These are phyloP conservation scores for Phytophthora ramorum DNA, from an alignment of 352 stramenopile species.

Conservation along the genomic window DNA sequence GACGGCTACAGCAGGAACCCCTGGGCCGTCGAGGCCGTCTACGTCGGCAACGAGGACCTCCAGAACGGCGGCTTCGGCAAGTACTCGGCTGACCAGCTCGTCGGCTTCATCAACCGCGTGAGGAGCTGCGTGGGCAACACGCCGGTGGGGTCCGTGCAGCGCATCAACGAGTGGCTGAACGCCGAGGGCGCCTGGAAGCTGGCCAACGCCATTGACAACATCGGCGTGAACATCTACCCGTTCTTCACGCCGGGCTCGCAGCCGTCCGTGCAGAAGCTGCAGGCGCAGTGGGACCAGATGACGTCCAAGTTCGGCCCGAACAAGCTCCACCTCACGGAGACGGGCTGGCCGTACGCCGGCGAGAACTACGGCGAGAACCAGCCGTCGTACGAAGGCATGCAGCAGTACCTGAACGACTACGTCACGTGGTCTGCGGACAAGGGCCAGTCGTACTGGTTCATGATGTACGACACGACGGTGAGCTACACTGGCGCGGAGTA, in stretches of 20 bases:
- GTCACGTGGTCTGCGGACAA: constrained; percentile 22
- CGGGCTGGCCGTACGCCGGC: constrained; percentile 58
- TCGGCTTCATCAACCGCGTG: constrained; percentile 55
- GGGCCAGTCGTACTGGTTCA: constrained; percentile 56
- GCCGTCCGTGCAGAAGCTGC: constrained; percentile 55
- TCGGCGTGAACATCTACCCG: constrained; percentile 58
- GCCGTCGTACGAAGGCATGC: constrained; percentile 41
- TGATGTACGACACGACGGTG: constrained; percentile 65
- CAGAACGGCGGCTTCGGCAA: constrained; percentile 49
- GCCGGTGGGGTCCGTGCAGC: constrained; percentile 68
- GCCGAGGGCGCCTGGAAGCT: constrained; percentile 36
- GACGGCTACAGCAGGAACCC: constrained; percentile 44
- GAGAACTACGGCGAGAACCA: constrained; percentile 33
- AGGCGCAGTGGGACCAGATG: constrained; percentile 57
- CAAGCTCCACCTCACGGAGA: constrained; percentile 65
- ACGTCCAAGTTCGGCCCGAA: constrained; percentile 40
- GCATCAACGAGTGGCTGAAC: constrained; percentile 67
- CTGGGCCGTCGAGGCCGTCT: constrained; percentile 58
- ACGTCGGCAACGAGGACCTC: constrained; percentile 79
- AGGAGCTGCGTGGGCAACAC: constrained; percentile 54
- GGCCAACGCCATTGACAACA: constrained; percentile 36
- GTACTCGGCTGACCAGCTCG: constrained; percentile 43
- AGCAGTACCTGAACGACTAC: constrained; percentile 56
- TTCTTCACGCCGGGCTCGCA: constrained; percentile 50
- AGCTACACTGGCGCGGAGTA: constrained; percentile 51